phyloP scores from a whole-genome alignment of 2,329 filamentous ascomycete genomes.

The Calonectria leucothoes region DNA sequence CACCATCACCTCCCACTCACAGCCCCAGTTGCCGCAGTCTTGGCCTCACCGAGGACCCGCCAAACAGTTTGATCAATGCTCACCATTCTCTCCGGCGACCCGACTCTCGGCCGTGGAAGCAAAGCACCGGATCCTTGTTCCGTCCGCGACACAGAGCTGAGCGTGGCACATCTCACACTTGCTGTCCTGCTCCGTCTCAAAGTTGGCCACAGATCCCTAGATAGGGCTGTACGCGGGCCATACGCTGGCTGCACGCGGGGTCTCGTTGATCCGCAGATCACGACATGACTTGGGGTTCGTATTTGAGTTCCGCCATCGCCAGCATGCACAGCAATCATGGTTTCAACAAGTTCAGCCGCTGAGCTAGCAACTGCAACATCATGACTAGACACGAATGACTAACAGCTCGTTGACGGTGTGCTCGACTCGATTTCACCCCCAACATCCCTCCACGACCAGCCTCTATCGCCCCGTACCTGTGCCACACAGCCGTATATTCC shows the following conservation, averaged over 20 bases:
- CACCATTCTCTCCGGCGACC: background rate
- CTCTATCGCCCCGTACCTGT: background rate
- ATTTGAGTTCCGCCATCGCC: constrained; percentile 9
- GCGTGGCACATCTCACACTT: constrained; percentile 8
- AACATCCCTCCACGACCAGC: background rate
- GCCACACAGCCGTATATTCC: background rate
- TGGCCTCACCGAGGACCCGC: background rate
- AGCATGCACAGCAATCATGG: background rate
- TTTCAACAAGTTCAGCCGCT: constrained; percentile 9
- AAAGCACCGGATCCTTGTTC: background rate
- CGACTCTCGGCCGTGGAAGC: background rate
- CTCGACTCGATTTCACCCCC: background rate
- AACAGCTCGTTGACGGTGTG: background rate
- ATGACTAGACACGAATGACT: background rate
- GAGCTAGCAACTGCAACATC: background rate
- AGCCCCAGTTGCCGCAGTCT: background rate
- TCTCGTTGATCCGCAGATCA: background rate
- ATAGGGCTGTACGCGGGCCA: constrained; percentile 8
- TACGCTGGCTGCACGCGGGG: background rate
- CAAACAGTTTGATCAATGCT: background rate
- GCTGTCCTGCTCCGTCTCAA: background rate
- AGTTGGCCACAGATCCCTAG: background rate
- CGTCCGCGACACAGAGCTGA: constrained; percentile 13
- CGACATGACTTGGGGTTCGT: background rate
- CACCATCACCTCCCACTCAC: background rate